Evolutionary conservation across 257 asterid species (phyloP).

Genomic region (Haberlea rhodopensis): DNA sequence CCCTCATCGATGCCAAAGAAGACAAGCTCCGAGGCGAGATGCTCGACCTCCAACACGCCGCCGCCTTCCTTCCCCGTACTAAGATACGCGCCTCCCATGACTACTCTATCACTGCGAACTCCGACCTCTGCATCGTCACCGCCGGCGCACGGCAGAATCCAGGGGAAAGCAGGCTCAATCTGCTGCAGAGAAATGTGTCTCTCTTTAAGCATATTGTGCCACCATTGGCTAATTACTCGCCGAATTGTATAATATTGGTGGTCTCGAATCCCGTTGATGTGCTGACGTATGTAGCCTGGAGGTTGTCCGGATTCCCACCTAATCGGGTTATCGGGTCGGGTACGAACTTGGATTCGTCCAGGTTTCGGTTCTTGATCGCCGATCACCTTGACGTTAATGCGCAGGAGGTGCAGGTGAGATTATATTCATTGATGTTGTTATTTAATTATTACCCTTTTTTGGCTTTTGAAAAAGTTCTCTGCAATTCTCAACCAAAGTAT

Average conservation of each 20-base stretch:
- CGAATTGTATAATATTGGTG: slow-evolving; percentile 52
- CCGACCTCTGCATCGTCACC: slow-evolving; percentile 82
- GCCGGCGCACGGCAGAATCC: slow-evolving; percentile 85
- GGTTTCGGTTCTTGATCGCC: slow-evolving; percentile 77
- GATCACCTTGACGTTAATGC: slow-evolving; percentile 91
- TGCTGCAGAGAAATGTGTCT: slow-evolving; percentile 61
- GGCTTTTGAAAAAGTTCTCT: neutral
- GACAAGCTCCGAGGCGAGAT: slow-evolving; percentile 84
- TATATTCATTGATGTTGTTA: neutral
- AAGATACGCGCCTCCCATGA: slow-evolving; percentile 63
- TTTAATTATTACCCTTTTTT: neutral
- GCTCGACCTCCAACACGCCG: slow-evolving; percentile 92
- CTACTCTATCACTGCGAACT: slow-evolving; percentile 52
- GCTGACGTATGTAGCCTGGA: slow-evolving; percentile 82
- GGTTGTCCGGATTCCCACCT: slow-evolving; percentile 63
- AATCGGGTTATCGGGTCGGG: slow-evolving; percentile 89
- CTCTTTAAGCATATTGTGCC: slow-evolving; percentile 60
- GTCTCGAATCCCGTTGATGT: slow-evolving; percentile 89
- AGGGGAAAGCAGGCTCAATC: slow-evolving; percentile 73
- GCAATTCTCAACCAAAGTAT: too few species aligned
- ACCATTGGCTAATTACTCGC: slow-evolving; percentile 65
- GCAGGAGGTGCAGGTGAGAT: slow-evolving; percentile 80
- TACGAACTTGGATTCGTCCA: slow-evolving; percentile 77
- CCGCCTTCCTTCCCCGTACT: slow-evolving; percentile 85
- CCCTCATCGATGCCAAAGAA: slow-evolving; percentile 65